Evolutionary conservation across 371 early-diverging fungal species (phyloP), one percentile per base, ranked within the genome.

Genomic region (Dichotomocladium elegans): DNA sequence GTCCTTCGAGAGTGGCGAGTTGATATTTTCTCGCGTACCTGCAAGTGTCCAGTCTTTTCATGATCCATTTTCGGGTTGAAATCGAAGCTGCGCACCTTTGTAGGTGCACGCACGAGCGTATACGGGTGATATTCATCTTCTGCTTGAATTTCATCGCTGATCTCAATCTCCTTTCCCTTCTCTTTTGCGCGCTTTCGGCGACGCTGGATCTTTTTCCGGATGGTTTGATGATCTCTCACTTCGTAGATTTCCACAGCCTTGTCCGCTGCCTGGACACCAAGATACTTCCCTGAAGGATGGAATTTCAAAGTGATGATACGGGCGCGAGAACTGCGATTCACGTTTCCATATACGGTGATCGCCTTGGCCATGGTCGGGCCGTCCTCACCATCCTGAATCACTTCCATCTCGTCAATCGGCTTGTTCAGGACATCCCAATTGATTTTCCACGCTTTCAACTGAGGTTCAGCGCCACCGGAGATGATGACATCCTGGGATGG

Each of bases 381-480:
- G 52, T 61, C 14, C 27, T 70, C 70, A 14, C 72, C 64, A 6
- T 70, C 66, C 43, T 70, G 66, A 41, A 63, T 54, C 43, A 65
- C 66, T 21, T 70, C 77, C 35, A 72, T 41, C 21, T 61, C 70
- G 46, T 76, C 73, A n/a, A 76, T 48, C 10, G 77, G 58, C 41
- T 66, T 49, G 61, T 81, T 66, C 50, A 68, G 66, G 47, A 57
- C 64, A 7, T 70, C 79, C 53, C 85, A 72, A 49, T 94, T 79
- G 30, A 96, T 72, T 43, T 78, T 82, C 95, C 95, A 96, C 17
- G 95, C 91, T 45, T 89, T 88, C 48, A 96, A 70, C 51, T 85
- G 86, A 3, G 83, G 69, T 57, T 96, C 98, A 1, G 87, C 83
- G 11, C 92, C 87, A 54, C 93, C 97, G 1, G 96, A 93, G 15